Base-by-base conservation (phyloP, 495 filamentous ascomycete species). In the Jackrogersella multiformis region DNA sequence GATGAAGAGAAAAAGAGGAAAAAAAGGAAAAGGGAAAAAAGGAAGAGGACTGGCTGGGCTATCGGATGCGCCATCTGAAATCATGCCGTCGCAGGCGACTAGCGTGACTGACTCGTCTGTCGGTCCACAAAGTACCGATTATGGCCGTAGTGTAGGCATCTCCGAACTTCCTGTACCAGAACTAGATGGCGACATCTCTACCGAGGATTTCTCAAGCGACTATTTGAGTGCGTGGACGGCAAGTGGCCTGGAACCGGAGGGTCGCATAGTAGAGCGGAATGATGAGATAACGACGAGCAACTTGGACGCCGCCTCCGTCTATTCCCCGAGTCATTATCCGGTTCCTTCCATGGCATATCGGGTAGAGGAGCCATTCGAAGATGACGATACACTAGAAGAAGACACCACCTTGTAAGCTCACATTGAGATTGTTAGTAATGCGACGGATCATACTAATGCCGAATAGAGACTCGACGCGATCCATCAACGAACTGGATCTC, bases 401-500 rank as follows among this genome's bases (percentile, higher is more conserved):
- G 78, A 76, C n/a, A 84, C 82, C n/a, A 84, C 82, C 44, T 67
- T 84, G 78, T 83, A 67, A 74, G 79, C 35, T 16, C 26, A 5
- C 8, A 6, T 5, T 39, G 26, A 8, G 52, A 45, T n/a, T 10
- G 30, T 52, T 9, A 20, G 7, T 0, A 6, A n/a, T 12, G 24
- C 8, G 23, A 41, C 15, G 10, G 32, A 49, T 24, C 28, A 39
- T 38, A 44, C 64, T 70, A 58, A 63, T 56, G n/a, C 21, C 5
- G 6, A 36, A 18, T 42, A 74, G 73, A 59, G 66, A 74, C 30
- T 74, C 73, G 10, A 87, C 88, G 18, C 82, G 80, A 51, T 90
- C 88, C 4, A 75, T 89, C 48, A 85, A 84, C 55, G 82, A 83
- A 52, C 73, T 82, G 6, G 82, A 84, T 59, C 74, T 90, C 48